Conservation (phyloP, 805 yeast genomes). For the Myxozyma neotropica region DNA sequence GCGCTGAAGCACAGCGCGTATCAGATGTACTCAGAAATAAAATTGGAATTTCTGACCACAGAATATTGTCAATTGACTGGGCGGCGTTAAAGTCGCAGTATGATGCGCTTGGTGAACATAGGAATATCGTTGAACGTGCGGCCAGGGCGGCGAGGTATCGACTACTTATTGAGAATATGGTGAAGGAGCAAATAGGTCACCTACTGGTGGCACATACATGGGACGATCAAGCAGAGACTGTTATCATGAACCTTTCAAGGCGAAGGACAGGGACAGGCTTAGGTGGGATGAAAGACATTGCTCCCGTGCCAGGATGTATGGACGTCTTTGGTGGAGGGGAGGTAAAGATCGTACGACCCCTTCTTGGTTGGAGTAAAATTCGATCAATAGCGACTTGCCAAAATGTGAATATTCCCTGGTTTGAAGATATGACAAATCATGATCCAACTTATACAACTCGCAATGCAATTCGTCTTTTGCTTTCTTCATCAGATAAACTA, state of each 20-base stretch:
- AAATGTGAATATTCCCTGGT: slow-evolving; percentile 54
- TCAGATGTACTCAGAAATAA: neutral
- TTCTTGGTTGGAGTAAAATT: slow-evolving; percentile 51
- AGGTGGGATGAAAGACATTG: slow-evolving; percentile 53
- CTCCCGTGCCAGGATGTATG: slow-evolving; percentile 37
- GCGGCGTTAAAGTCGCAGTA: neutral
- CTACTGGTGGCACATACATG: slow-evolving; percentile 66
- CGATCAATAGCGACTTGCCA: slow-evolving; percentile 53
- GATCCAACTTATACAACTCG: slow-evolving; percentile 59
- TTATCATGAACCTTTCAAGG: slow-evolving; percentile 53
- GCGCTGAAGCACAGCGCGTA: slow-evolving; percentile 50
- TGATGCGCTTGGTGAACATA: neutral
- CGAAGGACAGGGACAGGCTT: slow-evolving; percentile 45
- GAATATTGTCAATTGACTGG: neutral
- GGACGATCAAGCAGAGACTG: slow-evolving; percentile 76
- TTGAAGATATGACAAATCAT: slow-evolving; percentile 68
- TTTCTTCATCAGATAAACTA: slow-evolving; percentile 20
- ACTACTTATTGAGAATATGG: slow-evolving; percentile 50
- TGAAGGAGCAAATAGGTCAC: slow-evolving; percentile 40
- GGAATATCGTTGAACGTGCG: slow-evolving; percentile 32
- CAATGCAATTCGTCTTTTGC: slow-evolving; percentile 53
- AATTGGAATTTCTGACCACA: slow-evolving; percentile 5
- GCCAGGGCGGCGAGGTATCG: slow-evolving; percentile 61
- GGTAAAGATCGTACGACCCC: slow-evolving; percentile 53
- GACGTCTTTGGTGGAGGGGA: slow-evolving; percentile 16